Percentiles rank a stretch among this genome's conserved stretches.
Evolutionary conservation across 176 grass and related monocot species (phyloP).

Genomic region (Saccharum officinarum): DNA sequence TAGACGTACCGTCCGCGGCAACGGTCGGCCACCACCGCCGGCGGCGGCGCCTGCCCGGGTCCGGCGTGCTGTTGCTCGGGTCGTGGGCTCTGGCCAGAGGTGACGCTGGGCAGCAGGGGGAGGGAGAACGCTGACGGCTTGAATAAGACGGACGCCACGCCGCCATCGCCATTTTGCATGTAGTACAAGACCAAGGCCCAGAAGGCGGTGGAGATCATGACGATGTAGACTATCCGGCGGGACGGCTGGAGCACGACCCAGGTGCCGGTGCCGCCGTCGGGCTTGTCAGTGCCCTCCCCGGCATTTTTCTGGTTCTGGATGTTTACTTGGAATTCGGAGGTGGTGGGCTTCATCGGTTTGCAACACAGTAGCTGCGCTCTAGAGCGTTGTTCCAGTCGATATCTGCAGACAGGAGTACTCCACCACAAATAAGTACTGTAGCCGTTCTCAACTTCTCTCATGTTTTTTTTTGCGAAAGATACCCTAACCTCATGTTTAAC

Average conservation of each 20-base stretch:
- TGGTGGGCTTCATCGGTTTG: background rate
- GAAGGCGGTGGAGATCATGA: background rate
- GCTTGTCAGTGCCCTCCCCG: background rate
- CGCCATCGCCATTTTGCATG: background rate
- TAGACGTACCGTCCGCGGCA: slow-evolving; percentile 64
- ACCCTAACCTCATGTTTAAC: too few relatives aligned
- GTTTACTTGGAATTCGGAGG: background rate
- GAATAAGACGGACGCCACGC: background rate
- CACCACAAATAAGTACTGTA: background rate
- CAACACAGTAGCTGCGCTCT: background rate
- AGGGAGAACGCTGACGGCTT: slow-evolving; percentile 21
- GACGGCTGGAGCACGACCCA: slow-evolving; percentile 19
- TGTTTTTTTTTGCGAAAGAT: too few relatives aligned
- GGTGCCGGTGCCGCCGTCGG: background rate
- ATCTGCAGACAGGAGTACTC: background rate
- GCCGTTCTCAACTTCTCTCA: background rate
- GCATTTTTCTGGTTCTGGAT: background rate
- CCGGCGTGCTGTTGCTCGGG: background rate
- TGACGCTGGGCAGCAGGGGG: background rate
- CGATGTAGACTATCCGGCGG: slow-evolving; percentile 18
- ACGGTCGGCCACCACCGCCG: background rate
- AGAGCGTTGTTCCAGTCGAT: background rate
- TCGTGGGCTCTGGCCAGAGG: background rate
- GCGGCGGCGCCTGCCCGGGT: background rate
- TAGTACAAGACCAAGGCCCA: slow-evolving; percentile 16